Conservation (phyloP, 345 rosid species). For the Brassica nigra region DNA sequence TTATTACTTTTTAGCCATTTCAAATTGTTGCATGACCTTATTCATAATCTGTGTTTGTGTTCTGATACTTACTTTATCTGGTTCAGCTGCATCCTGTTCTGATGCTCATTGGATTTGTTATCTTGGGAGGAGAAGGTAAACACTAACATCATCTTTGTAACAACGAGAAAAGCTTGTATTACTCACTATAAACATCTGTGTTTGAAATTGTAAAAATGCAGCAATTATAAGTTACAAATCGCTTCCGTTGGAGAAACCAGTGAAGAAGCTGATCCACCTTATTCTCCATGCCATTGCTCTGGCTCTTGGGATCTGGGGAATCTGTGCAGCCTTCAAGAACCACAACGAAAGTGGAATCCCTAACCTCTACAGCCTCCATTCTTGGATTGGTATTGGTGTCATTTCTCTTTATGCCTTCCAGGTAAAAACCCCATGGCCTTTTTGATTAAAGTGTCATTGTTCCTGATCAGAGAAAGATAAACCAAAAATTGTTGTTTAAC, state of each 20-base stretch:
- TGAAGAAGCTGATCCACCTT: slow-evolving; percentile 79
- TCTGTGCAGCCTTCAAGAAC: slow-evolving; percentile 79
- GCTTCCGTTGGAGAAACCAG: slow-evolving; percentile 65
- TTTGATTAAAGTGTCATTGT: slow-evolving; percentile 3
- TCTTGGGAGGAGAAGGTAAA: slow-evolving; percentile 96
- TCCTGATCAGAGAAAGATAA: slow-evolving; percentile 1
- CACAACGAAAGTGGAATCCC: slow-evolving; percentile 79
- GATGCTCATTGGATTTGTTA: slow-evolving; percentile 88
- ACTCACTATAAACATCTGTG: neutral
- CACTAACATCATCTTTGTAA: neutral
- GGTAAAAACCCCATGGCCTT: slow-evolving; percentile 49
- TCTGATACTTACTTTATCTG: neutral
- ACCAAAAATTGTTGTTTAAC: neutral
- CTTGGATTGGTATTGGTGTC: slow-evolving; percentile 86
- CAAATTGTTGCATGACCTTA: neutral
- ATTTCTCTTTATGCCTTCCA: slow-evolving; percentile 84
- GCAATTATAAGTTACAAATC: slow-evolving; percentile 82
- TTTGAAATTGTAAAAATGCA: slow-evolving; percentile 37
- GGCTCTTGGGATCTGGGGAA: slow-evolving; percentile 70
- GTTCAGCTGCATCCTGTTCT: slow-evolving; percentile 87
- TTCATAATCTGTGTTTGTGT: neutral
- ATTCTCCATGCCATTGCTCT: slow-evolving; percentile 85
- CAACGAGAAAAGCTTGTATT: neutral
- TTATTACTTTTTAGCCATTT: neutral
- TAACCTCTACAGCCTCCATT: slow-evolving; percentile 92